Base-by-base conservation (phyloP, 2,329 filamentous ascomycete species). In the Xylaria digitata region DNA sequence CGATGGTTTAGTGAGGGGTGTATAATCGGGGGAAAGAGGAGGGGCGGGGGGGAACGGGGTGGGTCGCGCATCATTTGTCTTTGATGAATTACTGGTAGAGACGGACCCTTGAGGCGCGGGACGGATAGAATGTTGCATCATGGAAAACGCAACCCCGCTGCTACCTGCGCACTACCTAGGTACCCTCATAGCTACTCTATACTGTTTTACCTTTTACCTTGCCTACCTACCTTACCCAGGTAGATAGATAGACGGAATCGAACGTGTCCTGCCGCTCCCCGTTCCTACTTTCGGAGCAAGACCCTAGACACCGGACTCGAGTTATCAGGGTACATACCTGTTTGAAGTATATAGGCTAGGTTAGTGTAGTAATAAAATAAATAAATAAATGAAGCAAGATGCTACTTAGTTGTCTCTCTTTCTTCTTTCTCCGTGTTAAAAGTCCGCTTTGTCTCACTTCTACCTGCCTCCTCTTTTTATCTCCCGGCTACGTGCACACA, bases 141-240 rank as follows among this genome's bases (percentile, higher is more conserved):
- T n/a, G n/a, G n/a, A n/a, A n/a, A 15, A 23, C 34, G 32, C 43
- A 55, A 65, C 62, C 62, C 62, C 62, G 62, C 62, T 59, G 55
- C 55, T 55, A 58, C 53, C 52, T 57, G 30, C 40, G 15, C 19
- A 34, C 32, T 6, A 26, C 26, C 26, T n/a, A n/a, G n/a, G n/a
- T n/a, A n/a, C n/a, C n/a, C n/a, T 26, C 26, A 26, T 26, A 5
- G 26, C 26, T 26, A 5, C 26, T 26, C 26, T 26, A 26, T 34
- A 34, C 32, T n/a, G n/a, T n/a, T 6, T 34, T 9, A 34, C 32
- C 32, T 34, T 1, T 8, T 34, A 8, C 32, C 26, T 26, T 26
- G 26, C 26, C 26, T n/a, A n/a, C n/a, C 5, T 8, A 34, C 32
- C 37, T 13, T 15, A 40, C 5, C 1, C 15, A 40, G 37, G 37